Base-by-base conservation (phyloP, 176 grass and related monocot genomes). In the Avena sativa region DNA sequence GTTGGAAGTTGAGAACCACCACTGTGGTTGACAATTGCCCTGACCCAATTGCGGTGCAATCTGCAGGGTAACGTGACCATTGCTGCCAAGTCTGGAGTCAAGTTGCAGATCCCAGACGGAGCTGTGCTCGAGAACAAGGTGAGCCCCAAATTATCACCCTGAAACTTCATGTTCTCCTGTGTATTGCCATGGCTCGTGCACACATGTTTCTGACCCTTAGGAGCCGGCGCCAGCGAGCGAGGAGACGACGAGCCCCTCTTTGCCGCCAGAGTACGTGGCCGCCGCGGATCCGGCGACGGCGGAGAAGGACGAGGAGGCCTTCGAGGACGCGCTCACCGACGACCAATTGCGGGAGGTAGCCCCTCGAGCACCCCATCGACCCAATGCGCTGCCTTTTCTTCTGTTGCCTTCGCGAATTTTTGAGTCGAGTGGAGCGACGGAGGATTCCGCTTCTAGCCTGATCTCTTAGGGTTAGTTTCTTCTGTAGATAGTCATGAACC, bases 321-420 rank as follows among this genome's bases (percentile, higher is more conserved):
- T 98, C 76, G 93, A 98, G 88, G 93, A 95, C 87, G 93, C 93
- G 11, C 89, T 98, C 69, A 95, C 96, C 26, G 93, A 95, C 49
- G 96, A 98, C 75, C 96, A 98, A 85, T 81, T 98, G 58, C 87
- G 78, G 21, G 93, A 94, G 96, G 96, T 98, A 74, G 21, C 44
- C 12, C 62, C 32, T 1, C 55, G 15, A 32, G 50, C 62, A 9
- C 9, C 80, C 53, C 43, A 47, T 78, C 65, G 48, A 40, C 48
- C 61, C 59, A 9, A 21, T 11, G 20, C 71, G 1, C 20, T 40
- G 3, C 47, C 8, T 50, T 30, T 44, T 2, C 14, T 34, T 65
- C 36, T 50, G 8, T 6, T 57, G 1, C 13, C 19, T 12, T 74
- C 56, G 36, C 12, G 9, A 23, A 74, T 21, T 25, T 57, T 1